Evolutionary conservation across 2,329 filamentous ascomycete genomes (phyloP).

Genomic region (Ophiostoma ulmi): DNA sequence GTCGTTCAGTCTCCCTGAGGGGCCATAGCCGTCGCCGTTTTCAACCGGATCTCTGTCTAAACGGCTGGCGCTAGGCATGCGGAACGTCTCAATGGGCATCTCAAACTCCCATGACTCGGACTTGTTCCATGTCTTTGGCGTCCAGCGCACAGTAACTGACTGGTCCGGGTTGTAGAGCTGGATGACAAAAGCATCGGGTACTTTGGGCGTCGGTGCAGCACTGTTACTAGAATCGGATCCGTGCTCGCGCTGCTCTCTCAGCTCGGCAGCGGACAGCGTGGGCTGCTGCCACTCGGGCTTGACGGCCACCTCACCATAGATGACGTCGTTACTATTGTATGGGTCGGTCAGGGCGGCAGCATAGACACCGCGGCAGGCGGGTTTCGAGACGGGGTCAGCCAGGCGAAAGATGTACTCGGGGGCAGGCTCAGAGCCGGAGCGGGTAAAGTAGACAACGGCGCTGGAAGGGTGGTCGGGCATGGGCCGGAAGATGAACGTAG

Average conservation of each 20-base stretch:
- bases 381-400: slow-evolving; percentile 60
- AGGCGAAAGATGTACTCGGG: slow-evolving; percentile 77
- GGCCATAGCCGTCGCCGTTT: slow-evolving; percentile 33
- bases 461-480: slow-evolving; percentile 50
- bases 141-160: slow-evolving; percentile 63
- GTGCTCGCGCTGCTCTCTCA: slow-evolving; percentile 50
- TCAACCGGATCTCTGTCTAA: slow-evolving; percentile 52
- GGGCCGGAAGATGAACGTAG: slow-evolving; percentile 57
- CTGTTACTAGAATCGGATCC: slow-evolving; percentile 40
- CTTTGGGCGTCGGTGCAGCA: slow-evolving; percentile 62
- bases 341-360: slow-evolving; percentile 81
- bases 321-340: slow-evolving; percentile 63
- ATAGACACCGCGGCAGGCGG: slow-evolving; percentile 74
- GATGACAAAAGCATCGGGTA: slow-evolving; percentile 74
- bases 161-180: slow-evolving; percentile 94
- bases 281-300: slow-evolving; percentile 82
- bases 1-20: neutral
- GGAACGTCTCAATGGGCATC: slow-evolving; percentile 80
- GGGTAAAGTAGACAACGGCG: slow-evolving; percentile 54
- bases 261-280: slow-evolving; percentile 72
- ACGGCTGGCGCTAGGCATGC: slow-evolving; percentile 68
- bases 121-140: slow-evolving; percentile 72
- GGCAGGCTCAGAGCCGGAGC: slow-evolving; percentile 74
- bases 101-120: slow-evolving; percentile 86
- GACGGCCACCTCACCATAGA: slow-evolving; percentile 82